Percentiles rank a stretch among this genome's conserved stretches.
phyloP scores from a whole-genome alignment of 768 basidiomycete species.

The Boletellus sp. region DNA sequence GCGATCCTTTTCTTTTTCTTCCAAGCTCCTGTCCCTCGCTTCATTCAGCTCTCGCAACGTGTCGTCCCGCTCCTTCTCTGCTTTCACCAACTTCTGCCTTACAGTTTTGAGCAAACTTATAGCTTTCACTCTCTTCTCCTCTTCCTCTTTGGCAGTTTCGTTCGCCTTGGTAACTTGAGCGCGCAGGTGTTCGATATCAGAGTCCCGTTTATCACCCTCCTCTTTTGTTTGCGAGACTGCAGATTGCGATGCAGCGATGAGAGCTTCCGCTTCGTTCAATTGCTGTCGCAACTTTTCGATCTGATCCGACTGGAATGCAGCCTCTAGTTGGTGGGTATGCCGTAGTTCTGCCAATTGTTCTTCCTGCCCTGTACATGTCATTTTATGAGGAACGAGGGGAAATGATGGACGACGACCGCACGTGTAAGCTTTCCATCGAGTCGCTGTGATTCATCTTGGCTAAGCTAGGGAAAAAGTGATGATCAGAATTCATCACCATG shows the following conservation, averaged over 20 bases:
- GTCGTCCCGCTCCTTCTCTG: constrained; percentile 92
- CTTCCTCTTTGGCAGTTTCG: constrained; percentile 79
- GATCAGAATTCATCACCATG: not conserved
- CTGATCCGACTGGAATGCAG: constrained; percentile 70
- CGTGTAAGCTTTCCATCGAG: constrained; percentile 70
- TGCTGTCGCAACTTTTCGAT: constrained; percentile 69
- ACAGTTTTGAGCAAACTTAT: constrained; percentile 91
- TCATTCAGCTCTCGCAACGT: constrained; percentile 52
- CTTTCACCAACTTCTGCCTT: constrained; percentile 93
- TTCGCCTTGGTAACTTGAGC: constrained; percentile 62
- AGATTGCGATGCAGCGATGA: constrained; percentile 55
- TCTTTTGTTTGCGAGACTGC: constrained; percentile 48
- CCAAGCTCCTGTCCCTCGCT: constrained; percentile 51
- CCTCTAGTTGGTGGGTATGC: constrained; percentile 79
- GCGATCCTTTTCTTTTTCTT: constrained; percentile 42
- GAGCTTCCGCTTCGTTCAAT: constrained; percentile 64
- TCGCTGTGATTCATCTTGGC: constrained; percentile 75
- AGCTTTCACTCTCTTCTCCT: constrained; percentile 95
- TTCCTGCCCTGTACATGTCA: constrained; percentile 62
- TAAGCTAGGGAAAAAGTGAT: constrained; percentile 40
- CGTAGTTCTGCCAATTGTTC: constrained; percentile 79
- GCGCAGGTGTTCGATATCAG: constrained; percentile 56
- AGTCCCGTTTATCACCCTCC: constrained; percentile 45
- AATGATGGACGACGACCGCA: constrained; percentile 35
- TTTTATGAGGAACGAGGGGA: not conserved